Conservation (phyloP, 129 eudicot species). For the Sambucus nigra region DNA sequence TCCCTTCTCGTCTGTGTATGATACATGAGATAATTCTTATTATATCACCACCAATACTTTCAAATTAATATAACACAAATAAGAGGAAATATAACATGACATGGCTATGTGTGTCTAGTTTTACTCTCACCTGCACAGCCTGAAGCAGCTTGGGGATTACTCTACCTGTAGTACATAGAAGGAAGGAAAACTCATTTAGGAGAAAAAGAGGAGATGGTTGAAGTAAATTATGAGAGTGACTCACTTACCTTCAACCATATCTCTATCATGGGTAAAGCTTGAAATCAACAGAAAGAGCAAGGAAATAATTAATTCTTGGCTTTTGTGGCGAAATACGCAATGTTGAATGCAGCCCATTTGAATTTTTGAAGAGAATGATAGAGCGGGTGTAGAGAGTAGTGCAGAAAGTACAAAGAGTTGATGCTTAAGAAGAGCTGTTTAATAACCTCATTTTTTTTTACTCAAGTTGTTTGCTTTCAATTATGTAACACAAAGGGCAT, state of each 20-base stretch:
- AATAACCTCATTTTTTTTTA: not conserved
- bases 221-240: slow-evolving; percentile 3
- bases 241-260: slow-evolving; percentile 46
- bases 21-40: slow-evolving; percentile 3
- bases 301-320: slow-evolving; percentile 13
- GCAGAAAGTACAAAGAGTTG: not conserved
- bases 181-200: slow-evolving; percentile 1
- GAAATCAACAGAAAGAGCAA: slow-evolving; percentile 29
- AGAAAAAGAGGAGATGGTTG: not conserved
- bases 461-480: not conserved
- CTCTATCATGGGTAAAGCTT: slow-evolving; percentile 24
- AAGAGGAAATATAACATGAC: too few relatives aligned
- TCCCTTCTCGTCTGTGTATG: slow-evolving; percentile 3
- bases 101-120: too few relatives aligned
- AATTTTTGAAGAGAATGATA: not conserved
- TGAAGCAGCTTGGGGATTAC: slow-evolving; percentile 24
- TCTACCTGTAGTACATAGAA: slow-evolving; percentile 31
- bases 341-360: slow-evolving; percentile 31
- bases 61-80: too few relatives aligned
- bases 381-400: not conserved
- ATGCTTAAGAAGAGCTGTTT: not conserved
- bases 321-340: slow-evolving; percentile 19
- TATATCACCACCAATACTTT: too few relatives aligned
- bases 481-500: slow-evolving; percentile 7
- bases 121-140: slow-evolving; percentile 23